Evolutionary conservation across 306 rosid species (phyloP).

Genomic region (Leucaena leucocephala): DNA sequence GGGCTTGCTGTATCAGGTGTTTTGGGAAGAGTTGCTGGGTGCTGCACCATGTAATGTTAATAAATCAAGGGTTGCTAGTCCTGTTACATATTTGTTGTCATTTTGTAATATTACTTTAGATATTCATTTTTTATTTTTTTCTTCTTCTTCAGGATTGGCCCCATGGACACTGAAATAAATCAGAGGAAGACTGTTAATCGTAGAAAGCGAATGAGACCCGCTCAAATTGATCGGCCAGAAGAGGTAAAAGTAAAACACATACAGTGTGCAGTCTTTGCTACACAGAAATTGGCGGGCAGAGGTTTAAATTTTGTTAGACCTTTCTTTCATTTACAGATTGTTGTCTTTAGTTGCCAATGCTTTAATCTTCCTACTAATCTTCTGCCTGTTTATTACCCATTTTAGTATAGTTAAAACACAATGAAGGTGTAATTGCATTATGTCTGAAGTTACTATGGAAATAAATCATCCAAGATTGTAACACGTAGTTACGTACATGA

Average conservation of each 20-base stretch:
- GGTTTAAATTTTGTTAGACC: constrained; percentile 14
- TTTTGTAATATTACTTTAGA: constrained; percentile 5
- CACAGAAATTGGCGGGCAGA: not conserved
- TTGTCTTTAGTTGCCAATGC: not conserved
- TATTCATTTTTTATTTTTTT: constrained; percentile 28
- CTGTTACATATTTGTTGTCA: not conserved
- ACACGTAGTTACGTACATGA: not conserved
- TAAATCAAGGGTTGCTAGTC: constrained; percentile 16
- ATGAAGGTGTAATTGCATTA: not conserved
- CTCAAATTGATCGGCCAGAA: constrained; percentile 39
- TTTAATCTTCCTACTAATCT: not conserved
- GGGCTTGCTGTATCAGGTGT: constrained; percentile 44
- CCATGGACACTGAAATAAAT: constrained; percentile 35
- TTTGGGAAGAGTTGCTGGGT: constrained; percentile 40
- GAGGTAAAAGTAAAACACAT: constrained; percentile 32
- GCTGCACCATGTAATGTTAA: constrained; percentile 47
- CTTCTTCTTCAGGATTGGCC: constrained; percentile 47
- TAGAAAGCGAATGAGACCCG: constrained; percentile 31
- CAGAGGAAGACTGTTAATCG: constrained; percentile 31
- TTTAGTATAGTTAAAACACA: not conserved
- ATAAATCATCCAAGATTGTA: not conserved
- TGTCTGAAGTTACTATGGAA: constrained; percentile 3
- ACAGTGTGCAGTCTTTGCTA: not conserved
- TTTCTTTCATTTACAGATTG: constrained; percentile 2
- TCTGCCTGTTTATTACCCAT: constrained; percentile 23